A percentile compares a stretch with the other conserved stretches of the same genome.
These are phyloP conservation scores for Hymenoscyphus scutula DNA, from an alignment of 2,329 filamentous ascomycete genomes.

Conservation along the genomic window DNA sequence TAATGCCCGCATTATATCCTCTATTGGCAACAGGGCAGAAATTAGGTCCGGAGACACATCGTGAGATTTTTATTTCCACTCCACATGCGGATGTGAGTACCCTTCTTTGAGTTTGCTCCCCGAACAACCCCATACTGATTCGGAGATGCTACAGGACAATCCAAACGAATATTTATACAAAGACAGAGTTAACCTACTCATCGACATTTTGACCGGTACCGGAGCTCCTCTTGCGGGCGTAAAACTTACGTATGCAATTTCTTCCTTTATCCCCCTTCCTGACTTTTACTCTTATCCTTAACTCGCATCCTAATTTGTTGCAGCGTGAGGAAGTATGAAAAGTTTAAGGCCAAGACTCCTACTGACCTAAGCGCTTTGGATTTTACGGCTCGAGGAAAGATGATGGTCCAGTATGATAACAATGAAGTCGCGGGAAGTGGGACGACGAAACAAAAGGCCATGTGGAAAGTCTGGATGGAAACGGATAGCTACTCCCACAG, in stretches of 20 bases:
- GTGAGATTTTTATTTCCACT: constrained; percentile 1
- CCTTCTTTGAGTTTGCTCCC: no score
- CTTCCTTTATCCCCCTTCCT: no score
- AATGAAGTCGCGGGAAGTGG: neutral
- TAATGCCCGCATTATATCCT: neutral
- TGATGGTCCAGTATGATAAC: constrained; percentile 9
- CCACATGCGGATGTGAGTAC: neutral
- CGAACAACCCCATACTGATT: no score
- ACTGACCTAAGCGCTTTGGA: neutral
- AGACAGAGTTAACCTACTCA: neutral
- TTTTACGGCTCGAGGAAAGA: neutral
- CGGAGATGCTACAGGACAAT: neutral
- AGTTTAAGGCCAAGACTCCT: neutral
- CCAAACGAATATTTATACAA: neutral
- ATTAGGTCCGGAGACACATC: neutral
- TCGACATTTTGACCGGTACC: neutral
- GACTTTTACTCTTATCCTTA: no score
- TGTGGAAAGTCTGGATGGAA: constrained; percentile 6
- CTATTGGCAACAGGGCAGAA: constrained; percentile 2
- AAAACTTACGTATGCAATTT: neutral
- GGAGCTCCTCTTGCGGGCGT: neutral
- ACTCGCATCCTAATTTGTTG: no score
- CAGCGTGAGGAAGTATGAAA: neutral
- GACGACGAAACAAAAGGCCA: constrained; percentile 4
- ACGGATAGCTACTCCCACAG: neutral